Base-by-base conservation (phyloP, 306 rosid species). In the Abrus precatorius region DNA sequence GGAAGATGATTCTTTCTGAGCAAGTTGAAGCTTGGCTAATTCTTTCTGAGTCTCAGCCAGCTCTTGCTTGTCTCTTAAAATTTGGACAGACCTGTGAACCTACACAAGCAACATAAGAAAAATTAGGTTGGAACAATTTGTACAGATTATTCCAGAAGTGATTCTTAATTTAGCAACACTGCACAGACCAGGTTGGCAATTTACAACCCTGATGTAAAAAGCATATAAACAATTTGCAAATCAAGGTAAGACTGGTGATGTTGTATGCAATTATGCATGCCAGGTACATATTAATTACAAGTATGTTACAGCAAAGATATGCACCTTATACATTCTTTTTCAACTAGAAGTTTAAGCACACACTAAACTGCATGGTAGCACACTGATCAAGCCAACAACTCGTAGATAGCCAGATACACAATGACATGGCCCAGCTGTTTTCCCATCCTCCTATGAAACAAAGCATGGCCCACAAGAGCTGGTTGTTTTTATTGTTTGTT, bases 61-160 rank as follows among this genome's bases (percentile, higher is more conserved):
- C 80, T 96, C 99, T 86, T 96, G 99, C 80, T 93, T 96, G 91
- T 96, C 99, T 85, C 97, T 87, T 72, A 96, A 77, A 75, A 96
- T 92, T 87, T 96, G 99, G 52, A 93, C 97, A 74, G 99, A 92
- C 88, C 99, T 84, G 86, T 93, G 98, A 74, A 96, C 99, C 99
- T 96, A 84, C 86, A 87, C 9, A 49, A 60, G 71, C 69, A 82
- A 44, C 36, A 28, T 29, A 6, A 43, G 75, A 68, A 60, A 43
- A 52, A 67, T 72, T 13, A 72, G 55, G 27, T 43, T 59, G 63
- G 68, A 47, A 80, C n/a, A 59, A 84, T 5, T 47, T 6, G 70
- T 4, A 34, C 12, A 66, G 33, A 69, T 60, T 75, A 36, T 40
- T 55, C 47, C 52, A 68, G 28, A 40, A 50, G 49, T 41, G 7